Percentiles rank a stretch among this genome's conserved stretches.
Evolutionary conservation across 345 rosid genomes (phyloP).

Genomic region (Eucalyptus victrix): DNA sequence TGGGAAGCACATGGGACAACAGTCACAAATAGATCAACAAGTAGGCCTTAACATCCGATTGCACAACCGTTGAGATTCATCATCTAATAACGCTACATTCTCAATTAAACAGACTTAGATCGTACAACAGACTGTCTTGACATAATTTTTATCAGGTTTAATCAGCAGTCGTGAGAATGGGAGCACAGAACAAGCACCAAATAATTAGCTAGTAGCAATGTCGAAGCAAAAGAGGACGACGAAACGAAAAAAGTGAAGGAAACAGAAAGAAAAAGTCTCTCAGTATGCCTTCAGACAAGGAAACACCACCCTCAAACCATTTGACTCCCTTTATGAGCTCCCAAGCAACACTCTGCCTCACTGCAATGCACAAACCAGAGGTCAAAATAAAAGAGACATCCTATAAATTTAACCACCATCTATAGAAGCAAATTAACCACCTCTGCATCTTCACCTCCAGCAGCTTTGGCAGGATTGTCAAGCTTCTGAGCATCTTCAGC

Average conservation of each 20-base stretch:
- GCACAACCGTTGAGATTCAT: not conserved
- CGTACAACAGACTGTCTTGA: not conserved
- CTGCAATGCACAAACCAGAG: not conserved
- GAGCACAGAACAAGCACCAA: not conserved
- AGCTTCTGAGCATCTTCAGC: conserved; percentile 13
- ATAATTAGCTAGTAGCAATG: not conserved
- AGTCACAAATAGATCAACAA: not conserved
- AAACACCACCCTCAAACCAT: not conserved
- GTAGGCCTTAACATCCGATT: not conserved
- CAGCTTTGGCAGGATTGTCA: conserved; percentile 10
- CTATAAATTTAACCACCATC: not conserved
- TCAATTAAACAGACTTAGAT: not conserved
- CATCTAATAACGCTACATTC: not conserved
- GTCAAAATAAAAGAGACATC: not conserved
- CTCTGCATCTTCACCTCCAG: conserved; percentile 8
- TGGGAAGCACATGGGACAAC: not conserved
- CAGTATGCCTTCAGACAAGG: not conserved
- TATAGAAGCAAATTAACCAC: not conserved
- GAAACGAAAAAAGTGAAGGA: not conserved
- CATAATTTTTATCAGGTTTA: not conserved
- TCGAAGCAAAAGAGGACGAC: not conserved
- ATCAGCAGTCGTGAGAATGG: not conserved
- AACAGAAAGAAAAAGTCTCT: not conserved
- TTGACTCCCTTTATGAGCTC: not conserved
- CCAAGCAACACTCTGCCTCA: not conserved